phyloP scores from a whole-genome alignment of 1,284 basidiomycete genomes.

The Apiotrichum mycotoxinovorans region DNA sequence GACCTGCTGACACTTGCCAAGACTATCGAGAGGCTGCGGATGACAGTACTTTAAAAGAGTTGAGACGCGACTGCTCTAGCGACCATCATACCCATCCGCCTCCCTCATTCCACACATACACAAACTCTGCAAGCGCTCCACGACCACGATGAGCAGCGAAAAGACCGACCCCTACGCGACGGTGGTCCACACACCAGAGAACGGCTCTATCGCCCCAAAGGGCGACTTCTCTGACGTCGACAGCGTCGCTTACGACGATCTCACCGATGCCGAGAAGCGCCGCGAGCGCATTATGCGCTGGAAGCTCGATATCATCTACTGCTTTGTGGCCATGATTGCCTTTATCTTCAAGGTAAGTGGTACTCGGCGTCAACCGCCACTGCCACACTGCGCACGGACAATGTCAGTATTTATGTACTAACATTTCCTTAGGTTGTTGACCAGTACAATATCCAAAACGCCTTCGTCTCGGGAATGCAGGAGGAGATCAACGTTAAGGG shows the following conservation, averaged over 20 bases:
- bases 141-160: not conserved
- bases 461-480: constrained; percentile 28
- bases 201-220: not conserved
- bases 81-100: too few relatives aligned
- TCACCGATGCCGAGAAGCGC: not conserved
- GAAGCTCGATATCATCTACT: constrained; percentile 18
- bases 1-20: too few relatives aligned
- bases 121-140: too few relatives aligned
- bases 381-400: too few relatives aligned
- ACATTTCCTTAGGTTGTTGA: constrained; percentile 12
- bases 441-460: constrained; percentile 29
- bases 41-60: too few relatives aligned
- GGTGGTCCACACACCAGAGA: not conserved
- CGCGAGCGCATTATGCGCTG: constrained; percentile 6
- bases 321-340: constrained; percentile 11
- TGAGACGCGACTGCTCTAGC: too few relatives aligned
- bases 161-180: not conserved
- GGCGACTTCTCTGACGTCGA: not conserved
- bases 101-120: too few relatives aligned
- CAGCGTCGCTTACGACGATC: not conserved
- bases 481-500: constrained; percentile 27
- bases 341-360: constrained; percentile 12
- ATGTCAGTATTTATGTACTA: too few relatives aligned
- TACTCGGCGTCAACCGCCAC: too few relatives aligned
- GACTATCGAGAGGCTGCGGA: too few relatives aligned